A percentile compares a stretch with the other conserved stretches of the same genome.
Conservation (phyloP, 2,329 filamentous ascomycete species). For the Sodiomyces alkalinus region DNA sequence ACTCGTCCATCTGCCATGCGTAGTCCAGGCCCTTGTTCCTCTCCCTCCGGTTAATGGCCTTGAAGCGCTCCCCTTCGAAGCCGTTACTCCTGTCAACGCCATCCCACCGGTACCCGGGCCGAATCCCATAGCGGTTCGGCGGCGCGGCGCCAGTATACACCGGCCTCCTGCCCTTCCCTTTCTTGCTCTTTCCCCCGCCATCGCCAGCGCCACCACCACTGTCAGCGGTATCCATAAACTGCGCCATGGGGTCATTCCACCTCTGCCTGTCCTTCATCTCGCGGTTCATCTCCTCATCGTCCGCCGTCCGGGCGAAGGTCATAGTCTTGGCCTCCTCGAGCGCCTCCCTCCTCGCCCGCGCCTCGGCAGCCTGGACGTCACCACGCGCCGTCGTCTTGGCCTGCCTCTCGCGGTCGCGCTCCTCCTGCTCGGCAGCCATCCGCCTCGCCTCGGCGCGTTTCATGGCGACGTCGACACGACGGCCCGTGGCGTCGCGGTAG, state of each 20-base stretch:
- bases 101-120: constrained; percentile 90
- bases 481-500: constrained; percentile 85
- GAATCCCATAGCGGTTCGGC: constrained; percentile 88
- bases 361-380: constrained; percentile 65
- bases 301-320: constrained; percentile 62
- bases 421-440: constrained; percentile 48
- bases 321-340: constrained; percentile 73
- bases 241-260: constrained; percentile 90
- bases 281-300: constrained; percentile 74
- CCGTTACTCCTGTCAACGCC: constrained; percentile 89
- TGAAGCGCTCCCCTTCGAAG: constrained; percentile 88
- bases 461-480: constrained; percentile 88
- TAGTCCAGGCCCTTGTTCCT: constrained; percentile 73
- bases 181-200: constrained; percentile 11
- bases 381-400: constrained; percentile 62
- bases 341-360: constrained; percentile 46
- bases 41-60: constrained; percentile 62
- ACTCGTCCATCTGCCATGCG: constrained; percentile 94
- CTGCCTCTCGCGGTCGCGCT: constrained; percentile 46
- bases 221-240: constrained; percentile 47
- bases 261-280: constrained; percentile 61
- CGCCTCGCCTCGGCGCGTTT: constrained; percentile 74
- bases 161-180: constrained; percentile 32
- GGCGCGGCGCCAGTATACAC: constrained; percentile 66
- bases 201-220: constrained; percentile 12